Evolutionary conservation across 495 filamentous ascomycete genomes (phyloP), one percentile per base, ranked within the genome.

Genomic region (Amphirosellinia nigrospora): DNA sequence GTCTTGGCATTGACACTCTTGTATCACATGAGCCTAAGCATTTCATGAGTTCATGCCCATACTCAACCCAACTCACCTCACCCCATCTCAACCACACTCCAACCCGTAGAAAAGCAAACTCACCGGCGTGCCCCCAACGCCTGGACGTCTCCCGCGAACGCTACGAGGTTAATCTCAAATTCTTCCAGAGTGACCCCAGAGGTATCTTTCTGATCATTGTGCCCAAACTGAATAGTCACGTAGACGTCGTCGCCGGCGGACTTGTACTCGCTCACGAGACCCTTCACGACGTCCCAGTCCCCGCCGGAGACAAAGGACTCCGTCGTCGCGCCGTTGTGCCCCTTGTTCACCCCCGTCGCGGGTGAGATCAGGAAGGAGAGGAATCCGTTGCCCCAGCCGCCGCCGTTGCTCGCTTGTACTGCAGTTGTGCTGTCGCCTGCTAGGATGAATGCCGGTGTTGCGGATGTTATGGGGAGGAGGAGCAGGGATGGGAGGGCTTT

Each of bases 161-260:
- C 60, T 26, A 81, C 73, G 5, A 87, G 75, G 55, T 86, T 87
- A 0, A 69, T 71, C 4, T 73, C 68, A 70, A 77, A 86, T 43
- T 81, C 58, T 3, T 69, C 71, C 3, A 86, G 66, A 4, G 71
- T 76, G 52, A 86, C 79, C 13, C 78, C 80, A 7, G 72, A 76
- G 3, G 69, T 67, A 13, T 64, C 63, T 71, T 87, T 87, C 70
- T 88, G 85, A 66, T 88, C 85, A 62, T 87, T 87, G 64, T 88
- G 85, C 8, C 86, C 86, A 64, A 87, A 88, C 77, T 87, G 79
- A 46, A 87, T 83, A 1, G 85, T 87, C 3, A 87, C 84, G 53
- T 80, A 84, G 30, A 78, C 74, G 0, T 78, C 72, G 66, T 83
- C 81, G 5, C 72, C 69, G 9, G 28, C 70, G 6, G 23, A 69